Conservation (phyloP, 2,329 filamentous ascomycete genomes). For the Alternaria conjuncta region DNA sequence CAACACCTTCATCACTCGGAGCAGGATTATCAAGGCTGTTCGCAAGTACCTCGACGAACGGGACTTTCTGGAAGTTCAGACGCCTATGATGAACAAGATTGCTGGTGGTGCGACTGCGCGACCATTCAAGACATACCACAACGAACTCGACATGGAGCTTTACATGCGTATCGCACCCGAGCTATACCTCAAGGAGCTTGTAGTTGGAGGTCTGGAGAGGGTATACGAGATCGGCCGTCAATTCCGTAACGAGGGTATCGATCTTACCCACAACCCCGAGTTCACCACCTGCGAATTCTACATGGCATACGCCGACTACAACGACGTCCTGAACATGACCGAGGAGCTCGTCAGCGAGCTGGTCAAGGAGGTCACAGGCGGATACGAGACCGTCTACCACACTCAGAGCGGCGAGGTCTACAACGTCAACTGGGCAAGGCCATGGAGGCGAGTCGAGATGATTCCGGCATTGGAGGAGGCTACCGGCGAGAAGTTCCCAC, state of each 20-base stretch:
- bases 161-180: slow-evolving; percentile 96
- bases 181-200: slow-evolving; percentile 93
- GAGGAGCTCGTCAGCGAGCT: slow-evolving; percentile 91
- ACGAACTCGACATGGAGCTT: slow-evolving; percentile 92
- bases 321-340: slow-evolving; percentile 88
- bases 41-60: slow-evolving; percentile 85
- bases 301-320: slow-evolving; percentile 70
- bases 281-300: slow-evolving; percentile 99
- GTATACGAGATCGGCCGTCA: slow-evolving; percentile 96
- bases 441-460: slow-evolving; percentile 95
- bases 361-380: slow-evolving; percentile 86
- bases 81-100: slow-evolving; percentile 93
- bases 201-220: slow-evolving; percentile 91
- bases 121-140: slow-evolving; percentile 95
- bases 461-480: slow-evolving; percentile 90
- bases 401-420: slow-evolving; percentile 86
- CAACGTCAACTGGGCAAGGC: slow-evolving; percentile 93
- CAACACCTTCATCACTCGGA: slow-evolving; percentile 81
- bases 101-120: slow-evolving; percentile 94
- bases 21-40: slow-evolving; percentile 88
- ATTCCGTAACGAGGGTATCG: slow-evolving; percentile 92
- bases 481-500: slow-evolving; percentile 91
- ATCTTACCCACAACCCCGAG: slow-evolving; percentile 96
- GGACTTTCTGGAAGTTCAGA: slow-evolving; percentile 94
- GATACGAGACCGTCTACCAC: slow-evolving; percentile 84